These are phyloP conservation scores for Nakazawaea ernobii DNA, from an alignment of 805 yeast species.

Conservation along the genomic window DNA sequence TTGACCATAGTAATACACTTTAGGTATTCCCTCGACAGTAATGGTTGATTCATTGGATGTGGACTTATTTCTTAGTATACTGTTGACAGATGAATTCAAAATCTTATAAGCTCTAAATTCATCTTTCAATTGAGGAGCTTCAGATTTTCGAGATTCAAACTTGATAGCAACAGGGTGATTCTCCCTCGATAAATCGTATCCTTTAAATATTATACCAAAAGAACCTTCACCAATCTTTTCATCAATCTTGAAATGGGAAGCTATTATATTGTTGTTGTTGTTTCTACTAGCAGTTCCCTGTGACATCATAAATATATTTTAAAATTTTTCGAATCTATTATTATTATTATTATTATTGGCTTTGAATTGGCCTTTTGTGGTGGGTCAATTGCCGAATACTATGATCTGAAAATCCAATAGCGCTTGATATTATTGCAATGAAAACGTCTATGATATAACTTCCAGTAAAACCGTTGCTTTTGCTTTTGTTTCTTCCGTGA, in stretches of 20 bases:
- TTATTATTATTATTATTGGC: neutral
- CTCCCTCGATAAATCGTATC: constrained; percentile 63
- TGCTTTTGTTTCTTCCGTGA: neutral
- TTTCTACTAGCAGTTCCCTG: neutral
- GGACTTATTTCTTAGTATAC: constrained; percentile 16
- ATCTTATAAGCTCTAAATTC: constrained; percentile 76
- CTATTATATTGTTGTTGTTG: constrained; percentile 28
- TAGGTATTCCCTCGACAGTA: constrained; percentile 61
- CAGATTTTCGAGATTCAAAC: constrained; percentile 75
- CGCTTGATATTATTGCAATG: no score
- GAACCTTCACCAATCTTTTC: constrained; percentile 87
- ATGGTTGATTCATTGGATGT: constrained; percentile 14
- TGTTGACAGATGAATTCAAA: constrained; percentile 46
- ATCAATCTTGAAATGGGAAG: constrained; percentile 71
- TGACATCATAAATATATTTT: neutral
- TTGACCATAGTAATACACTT: constrained; percentile 79
- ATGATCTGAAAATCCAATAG: no score
- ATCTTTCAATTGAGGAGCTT: constrained; percentile 79
- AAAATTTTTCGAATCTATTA: no score
- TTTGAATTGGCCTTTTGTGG: no score
- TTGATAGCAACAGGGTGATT: constrained; percentile 65
- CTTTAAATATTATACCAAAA: constrained; percentile 81
- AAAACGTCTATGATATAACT: no score
- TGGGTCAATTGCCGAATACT: no score
- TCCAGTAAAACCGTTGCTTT: no score